Base-by-base conservation (phyloP, 2,329 filamentous ascomycete genomes). In the Corynespora cassiicola region DNA sequence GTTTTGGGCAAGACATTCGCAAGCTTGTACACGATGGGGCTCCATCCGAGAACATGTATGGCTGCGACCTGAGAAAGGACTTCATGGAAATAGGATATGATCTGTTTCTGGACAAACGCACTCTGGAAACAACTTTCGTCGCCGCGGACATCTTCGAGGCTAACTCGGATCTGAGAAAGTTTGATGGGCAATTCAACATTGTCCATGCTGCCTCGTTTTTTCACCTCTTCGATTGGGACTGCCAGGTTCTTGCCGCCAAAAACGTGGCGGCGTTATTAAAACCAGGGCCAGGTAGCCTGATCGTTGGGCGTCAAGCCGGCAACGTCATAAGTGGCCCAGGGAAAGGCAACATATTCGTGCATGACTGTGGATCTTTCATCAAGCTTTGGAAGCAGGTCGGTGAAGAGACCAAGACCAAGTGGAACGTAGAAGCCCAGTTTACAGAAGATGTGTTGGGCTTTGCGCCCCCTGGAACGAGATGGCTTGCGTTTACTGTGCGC, bases 51-150 rank as follows among this genome's bases (percentile, higher is more conserved):
- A 70, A 72, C 20, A 64, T 69, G 1, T 64, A 61, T 30, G 74
- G 72, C 17, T 58, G 64, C 6, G 74, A 77, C 42, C 43, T 76
- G 18, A 52, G 59, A 29, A 38, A 48, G 7, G 44, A 54, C 2
- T 80, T 85, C 50, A 72, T 82, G 48, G 72, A 80, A 12, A 65
- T 80, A 12, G 81, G 81, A 14, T 82, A 65, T 38, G 56, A 66
- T 9, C 40, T 70, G 20, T 70, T 70, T 39, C 47, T 52, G 4
- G 67, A 70, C 49, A 55, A 54, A 28, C 48, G 64, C 3, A 70
- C 44, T 15, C 58, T 82, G 8, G 72, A 69, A 20, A 73, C 72
- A 1, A 70, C 66, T 2, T 82, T 83, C 50, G 69, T 84, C 24
- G 57, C 73, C 3, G 79, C 76, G 14, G 75, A 82, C 43, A 62